Evolutionary conservation across 2,329 filamentous ascomycete genomes (phyloP), one percentile per base, ranked within the genome.

Genomic region (Fusarium tjaetaba): DNA sequence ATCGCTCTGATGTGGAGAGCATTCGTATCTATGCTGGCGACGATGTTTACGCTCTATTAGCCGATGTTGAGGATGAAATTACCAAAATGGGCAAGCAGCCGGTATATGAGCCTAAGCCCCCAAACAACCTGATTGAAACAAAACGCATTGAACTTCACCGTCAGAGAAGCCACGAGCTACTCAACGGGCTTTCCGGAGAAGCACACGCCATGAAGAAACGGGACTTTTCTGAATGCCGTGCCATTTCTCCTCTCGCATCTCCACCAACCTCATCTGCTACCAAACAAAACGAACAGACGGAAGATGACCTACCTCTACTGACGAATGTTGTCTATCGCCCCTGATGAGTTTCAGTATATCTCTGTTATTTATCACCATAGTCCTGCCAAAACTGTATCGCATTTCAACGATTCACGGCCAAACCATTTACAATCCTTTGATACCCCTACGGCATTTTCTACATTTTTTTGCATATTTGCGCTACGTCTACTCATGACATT

Each of bases 21-120:
- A 93, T 93, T 68, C 88, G 89, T 28, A 87, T 93, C 73, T 93
- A 93, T 72, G 90, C 90, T 28, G 91, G 91, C 66, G 88, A 89
- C 67, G 90, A 92, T 52, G 88, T 94, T 14, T 92, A 91, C 72
- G 87, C 89, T 5, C 85, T 93, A 4, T 84, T 93, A 45, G 89
- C 88, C 3, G 91, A 93, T 72, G 91, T 93, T 20, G 90, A 93
- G 80, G 78, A 81, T 51, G 82, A 84, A 56, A 82, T 83, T 58
- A 80, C 78, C 58, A 82, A 80, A 65, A 82, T 84, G 78, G 79
- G 79, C 72, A 75, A 68, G 51, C 71, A 72, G 32, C 68, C 39
- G 34, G 57, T 43, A n/a, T 51, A 51, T 18, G 73, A 77, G 14
- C 55, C 61, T 7, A 20, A 36, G 11, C 48, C 66, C 15, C 38